Base-by-base conservation (phyloP, 495 filamentous ascomycete genomes). In the Parmelia sp. region DNA sequence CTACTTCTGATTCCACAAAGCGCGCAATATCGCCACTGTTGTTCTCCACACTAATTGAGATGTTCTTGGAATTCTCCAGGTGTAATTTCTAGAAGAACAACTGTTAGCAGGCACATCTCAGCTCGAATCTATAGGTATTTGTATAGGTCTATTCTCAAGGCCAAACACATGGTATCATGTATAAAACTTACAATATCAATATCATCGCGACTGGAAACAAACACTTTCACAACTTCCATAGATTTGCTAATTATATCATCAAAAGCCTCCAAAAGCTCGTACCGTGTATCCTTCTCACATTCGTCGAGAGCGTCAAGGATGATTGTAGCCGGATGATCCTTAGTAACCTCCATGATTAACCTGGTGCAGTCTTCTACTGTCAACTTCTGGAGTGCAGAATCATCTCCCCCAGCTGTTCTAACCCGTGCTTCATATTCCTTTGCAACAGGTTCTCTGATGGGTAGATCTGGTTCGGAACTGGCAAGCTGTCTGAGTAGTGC, bases 281-380 rank as follows among this genome's bases (percentile, higher is more conserved):
- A 61, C n/a, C 77, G 69, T 21, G 63, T 66, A 21, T 58, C 61
- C 3, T 68, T 58, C 44, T 80, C 68, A 57, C 73, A 77, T 63
- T 83, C 79, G 61, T 81, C 78, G 14, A 82, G 59, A 23, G 76
- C 79, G 66, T 82, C 79, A 29, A 82, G 74, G 4, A 82, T 66
- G 12, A 81, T 78, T 6, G 72, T 68, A 11, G 58, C 55, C 14
- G 60, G 21, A 35, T 67, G 65, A 29, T 68, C 42, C 31, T 70
- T 62, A 12, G 69, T n/a, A 10, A 67, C 65, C 14, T 62, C 61
- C 0, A 70, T 47, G 23, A 75, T 71, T 9, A 71, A 62, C 5
- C 68, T 64, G 57, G 68, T 70, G 60, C 71, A 72, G n/a, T 68
- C 56, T 1, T 68, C 39, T 7, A 69, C 60, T 47, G 57, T 67